Evolutionary conservation across 2,329 filamentous ascomycete genomes (phyloP), one percentile per base, ranked within the genome.

Genomic region (Fusarium palustre): DNA sequence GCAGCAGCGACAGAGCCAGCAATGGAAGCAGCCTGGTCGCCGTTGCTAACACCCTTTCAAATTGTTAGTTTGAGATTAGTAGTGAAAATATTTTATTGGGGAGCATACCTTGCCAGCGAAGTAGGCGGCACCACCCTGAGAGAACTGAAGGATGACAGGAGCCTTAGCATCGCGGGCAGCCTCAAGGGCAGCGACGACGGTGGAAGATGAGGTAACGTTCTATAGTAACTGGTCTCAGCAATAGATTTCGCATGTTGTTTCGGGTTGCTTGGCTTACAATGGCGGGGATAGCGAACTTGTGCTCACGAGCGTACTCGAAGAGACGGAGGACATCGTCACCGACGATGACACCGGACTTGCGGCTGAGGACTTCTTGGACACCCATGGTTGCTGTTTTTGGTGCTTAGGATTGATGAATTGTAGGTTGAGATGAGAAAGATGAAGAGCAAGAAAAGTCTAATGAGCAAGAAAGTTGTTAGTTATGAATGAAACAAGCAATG

Each of bases 201-300:
- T 86, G 69, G 93, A 97, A 68, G 92, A 97, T 42, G 94, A 97
- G 76, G 95, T 98, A 79, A 97, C 92, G 84, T 98, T 97, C 80
- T 81, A 36, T 30, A n/a, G 42, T 8, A 16, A 34, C 22, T 13
- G 7, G 10, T 54, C 24, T 62, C 28, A 68, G 69, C 41, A 25
- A 25, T 31, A 16, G 34, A n/a, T 25, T 41, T 18, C 18, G 30
- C 41, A 31, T 30, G 24, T 43, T 52, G 15, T 42, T 46, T 38
- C 31, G 50, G 9, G 10, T 20, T 55, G 41, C 6, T 55, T 24
- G n/a, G 76, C 79, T 53, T 76, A 81, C 80, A 81, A 94, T 90
- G 78, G 93, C 93, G 65, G 93, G 94, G 76, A 97, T 93, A 76
- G 94, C 94, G 78, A 94, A 97, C 71, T 91, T 85, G 79, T 97